Evolutionary conservation across 805 yeast species (phyloP).

Genomic region (Metschnikowia reukaufii): DNA sequence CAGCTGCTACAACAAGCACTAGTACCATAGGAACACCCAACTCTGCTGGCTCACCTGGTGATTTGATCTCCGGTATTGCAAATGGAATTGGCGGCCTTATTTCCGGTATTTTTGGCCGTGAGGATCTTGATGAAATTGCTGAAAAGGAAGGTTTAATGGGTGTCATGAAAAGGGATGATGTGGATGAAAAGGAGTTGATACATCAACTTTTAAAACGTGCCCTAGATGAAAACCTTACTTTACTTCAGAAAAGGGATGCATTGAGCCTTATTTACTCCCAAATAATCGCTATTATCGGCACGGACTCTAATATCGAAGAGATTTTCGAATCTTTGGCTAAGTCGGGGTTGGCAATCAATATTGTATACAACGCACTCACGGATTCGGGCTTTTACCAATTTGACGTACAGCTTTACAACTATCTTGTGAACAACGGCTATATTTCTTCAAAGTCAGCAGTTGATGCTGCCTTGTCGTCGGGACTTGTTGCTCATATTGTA

Average conservation of each 20-base stretch:
- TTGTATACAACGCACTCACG: conserved; percentile 18
- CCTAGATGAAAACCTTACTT: conserved; percentile 1
- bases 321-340: conserved; percentile 23
- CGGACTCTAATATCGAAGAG: conserved; percentile 20
- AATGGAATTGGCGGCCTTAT: conserved; percentile 6
- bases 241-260: conserved; percentile 14
- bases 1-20: conserved; percentile 3
- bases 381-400: conserved; percentile 21
- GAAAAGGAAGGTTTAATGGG: conserved; percentile 9
- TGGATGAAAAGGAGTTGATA: conserved; percentile 10
- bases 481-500: conserved; percentile 14
- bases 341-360: conserved; percentile 25
- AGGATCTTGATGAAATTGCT: conserved; percentile 10
- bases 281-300: conserved; percentile 21
- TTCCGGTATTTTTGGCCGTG: conserved; percentile 15
- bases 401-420: conserved; percentile 19
- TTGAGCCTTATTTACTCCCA: conserved; percentile 12
- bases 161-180: conserved; percentile 14
- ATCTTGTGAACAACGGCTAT: conserved; percentile 16
- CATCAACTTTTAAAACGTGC: conserved; percentile 8
- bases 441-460: conserved; percentile 14
- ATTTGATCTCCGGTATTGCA: neutral
- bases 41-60: conserved; percentile 2
- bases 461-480: conserved; percentile 16
- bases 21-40: conserved; percentile 14